Evolutionary conservation across 169 alveolate species (phyloP).

Genomic region (Eimeria tenella): DNA sequence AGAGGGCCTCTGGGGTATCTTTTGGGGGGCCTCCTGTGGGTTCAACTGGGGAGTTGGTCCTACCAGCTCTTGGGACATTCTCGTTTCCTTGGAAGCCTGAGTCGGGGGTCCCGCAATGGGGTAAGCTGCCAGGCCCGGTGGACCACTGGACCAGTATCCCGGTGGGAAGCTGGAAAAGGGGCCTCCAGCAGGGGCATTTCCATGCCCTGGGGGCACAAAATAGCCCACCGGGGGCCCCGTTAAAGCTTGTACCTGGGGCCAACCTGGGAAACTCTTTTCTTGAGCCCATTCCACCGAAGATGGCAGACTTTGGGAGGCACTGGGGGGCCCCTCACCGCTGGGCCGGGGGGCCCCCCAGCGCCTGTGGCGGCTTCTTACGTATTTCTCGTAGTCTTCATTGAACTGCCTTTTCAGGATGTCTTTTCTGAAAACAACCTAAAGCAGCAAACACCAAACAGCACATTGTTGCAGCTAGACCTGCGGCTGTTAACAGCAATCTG

Average conservation of each 20-base stretch:
- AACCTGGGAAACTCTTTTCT: no score
- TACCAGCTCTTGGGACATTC: no score
- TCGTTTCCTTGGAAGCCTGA: no score
- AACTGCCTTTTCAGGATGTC: neutral
- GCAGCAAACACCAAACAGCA: neutral
- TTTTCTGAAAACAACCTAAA: neutral
- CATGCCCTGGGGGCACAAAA: no score
- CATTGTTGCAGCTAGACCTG: neutral
- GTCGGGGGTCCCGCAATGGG: no score
- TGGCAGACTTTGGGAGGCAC: neutral
- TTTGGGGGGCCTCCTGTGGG: neutral
- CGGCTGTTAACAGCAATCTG: neutral
- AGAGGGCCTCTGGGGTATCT: neutral
- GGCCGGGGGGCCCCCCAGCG: neutral
- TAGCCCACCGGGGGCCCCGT: neutral
- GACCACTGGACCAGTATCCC: no score
- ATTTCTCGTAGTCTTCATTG: slow-evolving; percentile 17
- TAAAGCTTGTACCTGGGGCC: no score
- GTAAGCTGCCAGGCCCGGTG: no score
- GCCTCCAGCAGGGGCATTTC: no score
- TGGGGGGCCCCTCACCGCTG: neutral
- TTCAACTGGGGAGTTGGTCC: no score
- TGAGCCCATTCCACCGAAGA: no score
- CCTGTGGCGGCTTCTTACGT: neutral
- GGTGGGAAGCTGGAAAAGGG: no score